Evolutionary conservation across 2,329 filamentous ascomycete species (phyloP), one percentile per base, ranked within the genome.

Genomic region (Claviceps sp.): DNA sequence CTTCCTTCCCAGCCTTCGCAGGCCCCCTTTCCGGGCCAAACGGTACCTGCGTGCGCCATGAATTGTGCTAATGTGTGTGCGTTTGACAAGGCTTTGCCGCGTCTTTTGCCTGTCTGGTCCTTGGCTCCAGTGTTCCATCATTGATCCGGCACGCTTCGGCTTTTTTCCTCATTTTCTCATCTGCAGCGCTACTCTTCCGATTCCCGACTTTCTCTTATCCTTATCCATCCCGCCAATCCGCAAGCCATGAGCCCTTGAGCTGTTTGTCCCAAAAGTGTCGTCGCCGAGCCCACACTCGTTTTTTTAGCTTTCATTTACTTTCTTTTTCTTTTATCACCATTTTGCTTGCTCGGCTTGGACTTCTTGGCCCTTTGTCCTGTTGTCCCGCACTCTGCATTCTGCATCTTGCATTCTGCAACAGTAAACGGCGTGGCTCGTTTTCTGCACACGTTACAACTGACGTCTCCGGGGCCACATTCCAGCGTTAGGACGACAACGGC

Each of bases 41-140:
- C 49, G 49, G 49, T 50, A 50, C 49, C 42, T 50, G 49, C 49
- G 42, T 46, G 49, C 49, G 49, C 49, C 49, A 30, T 46, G 49
- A 10, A 34, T 19, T 17, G 30, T 46, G 49, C 19, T 38, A 46
- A 45, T 37, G 49, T 17, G 42, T 37, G 14, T 19, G 47, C 39
- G 38, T 14, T 34, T 22, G 47, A 8, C 38, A 30, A 26, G 47
- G 24, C 24, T n/a, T 37, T n/a, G 22, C 22, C 42, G 26, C 19
- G 44, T 11, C n/a, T 47, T 19, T 37, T 47, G 44, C 44, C 44
- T 47, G 26, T 19, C 30, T 39, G 34, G 34, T 5, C 42, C 42
- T n/a, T 44, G 22, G 42, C n/a, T 44, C 42, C 42, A 44, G 14
- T 44, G 22, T 24, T 26, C 42, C 42, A 44, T 44, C 42, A 16